Evolutionary conservation across 345 rosid genomes (phyloP).

Genomic region (Hibiscus syriacus): DNA sequence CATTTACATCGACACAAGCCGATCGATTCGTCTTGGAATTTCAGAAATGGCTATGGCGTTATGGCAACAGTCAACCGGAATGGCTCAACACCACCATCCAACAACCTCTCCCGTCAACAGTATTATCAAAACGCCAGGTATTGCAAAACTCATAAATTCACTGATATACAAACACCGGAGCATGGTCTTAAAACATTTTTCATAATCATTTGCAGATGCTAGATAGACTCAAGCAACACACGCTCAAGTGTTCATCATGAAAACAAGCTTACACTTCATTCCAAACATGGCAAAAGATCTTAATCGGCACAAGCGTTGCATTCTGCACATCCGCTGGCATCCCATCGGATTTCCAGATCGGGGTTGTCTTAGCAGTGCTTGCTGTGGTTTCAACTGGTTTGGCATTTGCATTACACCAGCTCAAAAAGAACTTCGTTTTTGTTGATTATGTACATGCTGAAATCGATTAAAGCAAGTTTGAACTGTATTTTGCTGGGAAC

Average conservation of each 20-base stretch:
- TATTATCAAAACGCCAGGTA: too few species aligned
- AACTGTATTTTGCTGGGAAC: background rate
- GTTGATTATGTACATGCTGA: constrained; percentile 82
- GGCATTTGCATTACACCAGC: constrained; percentile 52
- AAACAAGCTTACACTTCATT: constrained; percentile 56
- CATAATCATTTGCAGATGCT: constrained; percentile 46
- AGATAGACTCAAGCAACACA: constrained; percentile 82
- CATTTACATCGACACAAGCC: constrained; percentile 89
- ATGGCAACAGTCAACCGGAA: constrained; percentile 82
- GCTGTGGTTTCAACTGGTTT: constrained; percentile 44
- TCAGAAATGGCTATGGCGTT: constrained; percentile 80
- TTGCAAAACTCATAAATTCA: background rate
- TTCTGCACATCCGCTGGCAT: constrained; percentile 55
- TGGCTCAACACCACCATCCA: too few species aligned
- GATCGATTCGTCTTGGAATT: constrained; percentile 87
- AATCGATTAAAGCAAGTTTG: constrained; percentile 40
- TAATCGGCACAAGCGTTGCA: constrained; percentile 47
- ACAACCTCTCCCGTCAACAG: too few species aligned
- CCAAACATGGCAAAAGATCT: constrained; percentile 54
- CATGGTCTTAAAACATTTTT: background rate
- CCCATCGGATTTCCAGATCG: constrained; percentile 51
- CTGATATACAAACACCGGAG: background rate
- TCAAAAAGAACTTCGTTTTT: too few species aligned
- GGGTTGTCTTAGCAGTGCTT: constrained; percentile 48
- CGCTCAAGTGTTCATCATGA: constrained; percentile 83